Evolutionary conservation across 768 basidiomycete genomes (phyloP), one percentile per base, ranked within the genome.

Genomic region (Amanita subjunquillea): DNA sequence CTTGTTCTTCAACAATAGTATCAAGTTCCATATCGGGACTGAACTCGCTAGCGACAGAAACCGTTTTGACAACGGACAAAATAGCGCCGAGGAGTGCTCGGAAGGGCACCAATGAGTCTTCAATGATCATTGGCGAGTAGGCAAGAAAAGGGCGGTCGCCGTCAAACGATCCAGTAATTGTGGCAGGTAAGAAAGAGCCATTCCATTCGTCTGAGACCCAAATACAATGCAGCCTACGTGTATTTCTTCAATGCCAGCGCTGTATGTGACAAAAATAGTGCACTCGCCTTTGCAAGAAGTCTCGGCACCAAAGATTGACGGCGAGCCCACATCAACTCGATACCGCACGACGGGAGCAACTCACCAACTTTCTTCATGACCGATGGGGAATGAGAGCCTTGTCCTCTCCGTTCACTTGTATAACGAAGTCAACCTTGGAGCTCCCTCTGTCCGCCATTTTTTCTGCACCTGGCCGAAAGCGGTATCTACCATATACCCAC

Each of bases 91-190:
- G 43, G 46, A 58, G 54, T 37, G 58, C 55, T 56, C 49, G 57
- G 52, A 59, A 59, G 53, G 58, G 58, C 45, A n/a, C 53, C n/a
- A 57, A 59, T 30, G 58, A 59, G 34, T 56, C 53, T 10, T 51
- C 36, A n/a, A 59, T 59, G 50, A 60, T 58, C 46, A 25, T 50
- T 60, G 57, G 57, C 51, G 50, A 60, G 55, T 58, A 60, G 6
- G 54, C 59, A 56, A 60, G 59, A 44, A 27, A 60, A 40, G 57
- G 57, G 47, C 53, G 46, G 39, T 58, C 13, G 22, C 55, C 50
- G 32, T 59, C 57, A 59, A 52, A 57, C 55, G 48, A 59, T 56
- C 58, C 58, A 59, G 45, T 57, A 59, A 48, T 59, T 59, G 41
- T 57, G 58, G 48, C 59, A 60, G 43, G 57, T 54, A 25, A 60